Base-by-base conservation (phyloP, 441 rosid genomes). In the Manihot esculenta region DNA sequence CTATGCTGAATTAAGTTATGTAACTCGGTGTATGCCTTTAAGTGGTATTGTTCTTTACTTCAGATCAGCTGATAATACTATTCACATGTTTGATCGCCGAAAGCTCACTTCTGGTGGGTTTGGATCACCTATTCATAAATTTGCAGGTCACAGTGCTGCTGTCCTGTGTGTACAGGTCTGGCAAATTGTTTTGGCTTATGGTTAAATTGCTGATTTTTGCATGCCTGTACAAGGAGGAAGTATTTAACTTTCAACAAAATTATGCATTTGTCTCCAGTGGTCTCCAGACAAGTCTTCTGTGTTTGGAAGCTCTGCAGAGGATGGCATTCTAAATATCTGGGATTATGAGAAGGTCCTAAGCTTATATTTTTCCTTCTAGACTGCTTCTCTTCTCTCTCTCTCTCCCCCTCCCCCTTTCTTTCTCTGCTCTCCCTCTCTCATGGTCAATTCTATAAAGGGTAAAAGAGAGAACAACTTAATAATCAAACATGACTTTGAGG, bases 271-370 rank as follows among this genome's bases (percentile, higher is more conserved):
- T 70, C 69, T 74, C 24, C 85, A 94, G 97, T 94, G 99, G 99
- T 94, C 87, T 83, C 97, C 99, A 18, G 92, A 92, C 85, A 92
- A 86, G 76, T 63, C 94, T 21, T 92, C 99, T 21, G 94, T 94
- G 61, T 94, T 94, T 66, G 99, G 99, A 70, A 94, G 97, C 75
- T 94, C 97, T 10, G 97, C 99, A 18, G 99, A 94, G 83, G 99
- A 94, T 79, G 97, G 97, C 54, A 85, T 94, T 66, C 77, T 94
- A 64, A 94, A 94, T 85, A 85, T 94, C 54, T 94, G 99, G 97
- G 99, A 94, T 78, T 86, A 86, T 73, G 83, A 79, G 70, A 79
- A 82, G 86, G 87, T 83, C 7, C 56, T 57, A 41, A 47, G 50
- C 60, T 68, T 15, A 51, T 26, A 66, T 10, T 58, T 57, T 54